Evolutionary conservation across 441 rosid genomes (phyloP).

Genomic region (Monsonia emarginata): DNA sequence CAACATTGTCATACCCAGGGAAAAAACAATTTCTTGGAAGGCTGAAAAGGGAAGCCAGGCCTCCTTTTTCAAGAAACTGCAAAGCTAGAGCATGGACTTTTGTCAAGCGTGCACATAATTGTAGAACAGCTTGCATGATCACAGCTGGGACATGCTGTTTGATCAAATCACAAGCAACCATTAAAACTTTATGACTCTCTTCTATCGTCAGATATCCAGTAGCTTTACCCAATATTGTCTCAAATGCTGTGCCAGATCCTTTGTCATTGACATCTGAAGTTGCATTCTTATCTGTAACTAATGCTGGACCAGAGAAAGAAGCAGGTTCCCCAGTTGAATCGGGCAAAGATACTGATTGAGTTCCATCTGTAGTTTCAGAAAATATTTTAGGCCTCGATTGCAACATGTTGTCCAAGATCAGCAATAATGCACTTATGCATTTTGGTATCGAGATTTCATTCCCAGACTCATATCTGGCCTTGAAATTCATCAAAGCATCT

Average conservation of each 20-base stretch:
- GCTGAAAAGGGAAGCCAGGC: slow-evolving; percentile 61
- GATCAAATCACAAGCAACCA: slow-evolving; percentile 59
- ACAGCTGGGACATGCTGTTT: slow-evolving; percentile 75
- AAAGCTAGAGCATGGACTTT: slow-evolving; percentile 67
- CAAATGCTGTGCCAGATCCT: slow-evolving; percentile 39
- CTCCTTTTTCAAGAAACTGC: slow-evolving; percentile 84
- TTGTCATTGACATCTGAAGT: slow-evolving; percentile 41
- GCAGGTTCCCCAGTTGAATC: slow-evolving; percentile 33
- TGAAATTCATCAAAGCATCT: slow-evolving; percentile 59
- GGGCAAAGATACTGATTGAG: slow-evolving; percentile 39
- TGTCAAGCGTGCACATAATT: slow-evolving; percentile 83
- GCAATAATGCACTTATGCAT: slow-evolving; percentile 70
- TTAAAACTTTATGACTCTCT: slow-evolving; percentile 61
- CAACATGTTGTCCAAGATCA: slow-evolving; percentile 75
- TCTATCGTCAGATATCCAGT: slow-evolving; percentile 67
- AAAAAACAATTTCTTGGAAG: slow-evolving; percentile 80
- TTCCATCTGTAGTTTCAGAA: slow-evolving; percentile 43
- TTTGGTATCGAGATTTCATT: slow-evolving; percentile 59
- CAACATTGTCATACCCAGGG: slow-evolving; percentile 86
- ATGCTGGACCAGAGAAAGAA: slow-evolving; percentile 29
- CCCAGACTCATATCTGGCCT: slow-evolving; percentile 39
- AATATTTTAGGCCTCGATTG: slow-evolving; percentile 51
- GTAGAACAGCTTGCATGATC: slow-evolving; percentile 94
- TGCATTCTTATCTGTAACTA: slow-evolving; percentile 30
- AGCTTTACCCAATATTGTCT: slow-evolving; percentile 61